phyloP scores from a whole-genome alignment of 2,329 filamentous ascomycete genomes.

The Talaromyces sp. region DNA sequence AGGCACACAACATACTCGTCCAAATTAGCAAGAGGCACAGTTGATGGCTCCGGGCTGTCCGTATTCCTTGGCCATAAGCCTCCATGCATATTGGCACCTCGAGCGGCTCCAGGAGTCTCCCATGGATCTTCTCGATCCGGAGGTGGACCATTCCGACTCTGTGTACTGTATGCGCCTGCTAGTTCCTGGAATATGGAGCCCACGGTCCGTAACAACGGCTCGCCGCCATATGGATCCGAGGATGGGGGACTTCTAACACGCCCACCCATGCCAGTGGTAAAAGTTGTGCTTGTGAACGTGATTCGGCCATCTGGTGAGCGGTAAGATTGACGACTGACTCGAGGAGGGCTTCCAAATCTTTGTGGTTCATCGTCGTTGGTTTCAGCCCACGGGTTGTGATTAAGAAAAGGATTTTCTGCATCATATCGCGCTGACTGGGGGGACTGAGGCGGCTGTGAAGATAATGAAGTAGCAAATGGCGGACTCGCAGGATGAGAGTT shows the following conservation, averaged over 20 bases:
- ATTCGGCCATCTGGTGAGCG: slow-evolving; percentile 48
- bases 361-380: slow-evolving; percentile 46
- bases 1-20: slow-evolving; percentile 42
- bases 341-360: slow-evolving; percentile 22
- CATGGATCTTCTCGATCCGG: slow-evolving; percentile 16
- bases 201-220: slow-evolving; percentile 37
- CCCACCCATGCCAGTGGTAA: slow-evolving; percentile 23
- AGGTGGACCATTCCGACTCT: slow-evolving; percentile 1
- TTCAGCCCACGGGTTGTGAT: slow-evolving; percentile 48
- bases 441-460: slow-evolving; percentile 22
- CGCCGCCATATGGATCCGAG: slow-evolving; percentile 19
- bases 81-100: slow-evolving; percentile 19
- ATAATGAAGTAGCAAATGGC: slow-evolving; percentile 1
- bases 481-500: slow-evolving; percentile 16
- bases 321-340: slow-evolving; percentile 36
- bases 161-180: slow-evolving; percentile 32
- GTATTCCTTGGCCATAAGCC: slow-evolving; percentile 51
- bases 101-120: slow-evolving; percentile 13
- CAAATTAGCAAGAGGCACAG: slow-evolving; percentile 47
- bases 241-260: slow-evolving; percentile 21
- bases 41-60: slow-evolving; percentile 47
- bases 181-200: slow-evolving; percentile 48
- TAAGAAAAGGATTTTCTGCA: slow-evolving; percentile 33
- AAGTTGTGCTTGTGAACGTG: slow-evolving; percentile 36
- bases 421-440: slow-evolving; percentile 27